Base-by-base conservation (phyloP, 306 rosid species). In the Canavalia ensiformis region DNA sequence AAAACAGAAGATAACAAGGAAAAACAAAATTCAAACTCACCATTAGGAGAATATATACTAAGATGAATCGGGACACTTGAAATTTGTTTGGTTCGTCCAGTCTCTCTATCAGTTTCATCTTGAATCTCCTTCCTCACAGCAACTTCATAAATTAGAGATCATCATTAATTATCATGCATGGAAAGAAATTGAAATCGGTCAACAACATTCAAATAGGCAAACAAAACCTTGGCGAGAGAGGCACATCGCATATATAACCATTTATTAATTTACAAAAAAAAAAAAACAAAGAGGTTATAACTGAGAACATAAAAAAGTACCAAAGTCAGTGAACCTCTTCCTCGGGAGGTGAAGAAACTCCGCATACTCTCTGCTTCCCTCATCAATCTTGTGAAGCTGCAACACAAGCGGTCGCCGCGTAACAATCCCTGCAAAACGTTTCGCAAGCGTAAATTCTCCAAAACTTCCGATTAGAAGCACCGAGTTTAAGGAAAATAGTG, bases 91-190 rank as follows among this genome's bases (percentile, higher is more conserved):
- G 62, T 18, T 49, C 94, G 93, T 47, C 98, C 98, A 5, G 98
- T 94, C 87, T 92, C 97, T 87, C 98, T 91, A 73, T 94, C 98
- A 2, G 98, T 94, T 89, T 94, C 98, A n/a, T 94, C 98, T 73
- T 85, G 81, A 83, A 94, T 94, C 84, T 94, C 98, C 90, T 92
- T 94, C 76, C 98, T 92, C 84, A 92, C 98, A 75, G 92, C 97
- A 88, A 86, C 98, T 94, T 84, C 85, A 76, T 56, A 86, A 67
- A 76, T 52, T 70, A 65, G 25, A 55, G 34, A 81, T 78, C 49
- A 73, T 54, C 59, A 81, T 45, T 44, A 56, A 57, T 30, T 45
- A 10, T 13, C 5, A 82, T n/a, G 50, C 47, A 66, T 3, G 2
- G 12, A 70, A 70, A 76, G 12, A 51, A 41, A 42, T 50, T 29